Evolutionary conservation across 1,284 basidiomycete genomes (phyloP).

Genomic region (Marasmius sp.): DNA sequence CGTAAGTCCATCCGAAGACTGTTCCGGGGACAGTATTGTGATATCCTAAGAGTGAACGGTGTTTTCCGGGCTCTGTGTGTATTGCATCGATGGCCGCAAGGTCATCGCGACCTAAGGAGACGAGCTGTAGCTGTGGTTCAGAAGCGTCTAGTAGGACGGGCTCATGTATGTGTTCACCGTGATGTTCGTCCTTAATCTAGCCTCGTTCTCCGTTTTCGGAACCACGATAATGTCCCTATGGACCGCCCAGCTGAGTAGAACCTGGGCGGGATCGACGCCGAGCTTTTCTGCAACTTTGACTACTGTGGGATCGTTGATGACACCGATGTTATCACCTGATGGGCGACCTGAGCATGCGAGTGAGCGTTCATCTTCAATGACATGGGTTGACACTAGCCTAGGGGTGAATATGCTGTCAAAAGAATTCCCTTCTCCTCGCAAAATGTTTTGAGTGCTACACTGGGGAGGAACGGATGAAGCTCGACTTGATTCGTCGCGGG

Average conservation of each 20-base stretch:
- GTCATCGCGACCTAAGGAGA: background rate
- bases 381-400: conserved; percentile 35
- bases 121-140: background rate
- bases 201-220: conserved; percentile 10
- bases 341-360: background rate
- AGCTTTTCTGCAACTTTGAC: conserved; percentile 55
- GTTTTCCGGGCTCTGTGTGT: conserved; percentile 7
- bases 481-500: conserved; percentile 64
- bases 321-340: background rate
- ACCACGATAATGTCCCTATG: conserved; percentile 8
- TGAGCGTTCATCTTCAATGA: background rate
- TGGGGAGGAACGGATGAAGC: conserved; percentile 56
- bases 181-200: conserved; percentile 3
- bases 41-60: conserved; percentile 6
- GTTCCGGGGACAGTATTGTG: background rate
- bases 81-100: conserved; percentile 1
- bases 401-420: conserved; percentile 67
- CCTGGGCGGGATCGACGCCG: conserved; percentile 39
- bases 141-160: background rate
- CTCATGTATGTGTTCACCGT: background rate
- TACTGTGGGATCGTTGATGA: conserved; percentile 28
- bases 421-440: conserved; percentile 61
- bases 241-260: conserved; percentile 8
- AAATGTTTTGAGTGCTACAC: conserved; percentile 53
- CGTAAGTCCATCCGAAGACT: conserved; percentile 10